A percentile compares a stretch with the other conserved stretches of the same genome.
phyloP scores from a whole-genome alignment of 352 stramenopile genomes.

The Phytophthora idaei region DNA sequence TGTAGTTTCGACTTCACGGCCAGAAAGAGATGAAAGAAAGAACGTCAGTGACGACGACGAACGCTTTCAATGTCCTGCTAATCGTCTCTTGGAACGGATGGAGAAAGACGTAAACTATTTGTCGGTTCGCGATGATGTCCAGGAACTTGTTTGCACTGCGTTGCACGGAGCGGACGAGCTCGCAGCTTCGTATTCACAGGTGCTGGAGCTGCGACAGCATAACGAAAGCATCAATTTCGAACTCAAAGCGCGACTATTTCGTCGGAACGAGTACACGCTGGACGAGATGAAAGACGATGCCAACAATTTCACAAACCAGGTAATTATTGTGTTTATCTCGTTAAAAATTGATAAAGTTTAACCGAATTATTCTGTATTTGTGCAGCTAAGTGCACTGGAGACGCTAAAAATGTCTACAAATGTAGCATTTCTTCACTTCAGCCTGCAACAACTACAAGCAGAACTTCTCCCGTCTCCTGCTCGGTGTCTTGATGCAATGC shows the following conservation, averaged over 20 bases:
- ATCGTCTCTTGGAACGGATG: conserved; percentile 42
- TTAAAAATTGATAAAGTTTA: neutral
- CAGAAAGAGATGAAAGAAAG: neutral
- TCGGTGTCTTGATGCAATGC: conserved; percentile 46
- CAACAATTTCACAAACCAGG: conserved; percentile 44
- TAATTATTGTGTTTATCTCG: conserved; percentile 11
- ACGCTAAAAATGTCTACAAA: conserved; percentile 17
- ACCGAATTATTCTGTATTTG: neutral
- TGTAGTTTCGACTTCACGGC: neutral
- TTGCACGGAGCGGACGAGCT: conserved; percentile 34
- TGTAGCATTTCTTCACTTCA: conserved; percentile 56
- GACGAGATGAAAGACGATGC: conserved; percentile 48
- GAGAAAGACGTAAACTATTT: conserved; percentile 41
- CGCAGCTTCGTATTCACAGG: conserved; percentile 35
- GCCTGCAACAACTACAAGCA: conserved; percentile 44
- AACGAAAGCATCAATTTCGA: conserved; percentile 65
- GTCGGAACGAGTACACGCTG: conserved; percentile 49
- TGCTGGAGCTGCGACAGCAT: conserved; percentile 40
- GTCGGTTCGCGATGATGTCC: conserved; percentile 43
- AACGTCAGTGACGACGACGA: conserved; percentile 6
- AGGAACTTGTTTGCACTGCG: conserved; percentile 42
- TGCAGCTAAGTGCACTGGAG: conserved; percentile 30
- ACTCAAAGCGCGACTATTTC: conserved; percentile 44
- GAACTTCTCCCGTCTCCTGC: conserved; percentile 48
- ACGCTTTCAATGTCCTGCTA: conserved; percentile 14